Percentiles rank a stretch among this genome's conserved stretches.
phyloP scores from a whole-genome alignment of 495 filamentous ascomycete genomes.

The Podospora bellae-mahoneyi region DNA sequence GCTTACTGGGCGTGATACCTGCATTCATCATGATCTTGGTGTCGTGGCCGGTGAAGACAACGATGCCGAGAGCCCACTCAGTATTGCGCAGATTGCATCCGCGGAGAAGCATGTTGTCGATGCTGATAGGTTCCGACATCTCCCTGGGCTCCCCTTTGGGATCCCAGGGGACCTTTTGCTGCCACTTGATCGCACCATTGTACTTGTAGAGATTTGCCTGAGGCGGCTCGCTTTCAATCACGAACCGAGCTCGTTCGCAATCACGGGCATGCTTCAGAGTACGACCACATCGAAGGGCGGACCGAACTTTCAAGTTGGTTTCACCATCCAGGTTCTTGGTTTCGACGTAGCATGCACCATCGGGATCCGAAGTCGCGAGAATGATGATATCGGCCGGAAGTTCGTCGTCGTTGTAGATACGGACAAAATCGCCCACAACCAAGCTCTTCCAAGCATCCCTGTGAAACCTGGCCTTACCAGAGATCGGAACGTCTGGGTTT shows the following conservation, averaged over 20 bases:
- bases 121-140: constrained; percentile 89
- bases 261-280: constrained; percentile 83
- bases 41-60: constrained; percentile 92
- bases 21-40: constrained; percentile 99
- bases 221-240: constrained; percentile 85
- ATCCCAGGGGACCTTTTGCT: constrained; percentile 62
- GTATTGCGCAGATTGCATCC: constrained; percentile 94
- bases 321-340: constrained; percentile 98
- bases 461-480: constrained; percentile 69
- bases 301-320: constrained; percentile 94
- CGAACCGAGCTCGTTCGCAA: constrained; percentile 83
- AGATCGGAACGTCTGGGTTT: constrained; percentile 41
- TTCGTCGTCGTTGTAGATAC: constrained; percentile 93
- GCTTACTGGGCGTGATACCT: constrained; percentile 93
- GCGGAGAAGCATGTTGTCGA: constrained; percentile 92
- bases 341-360: constrained; percentile 96
- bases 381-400: constrained; percentile 94
- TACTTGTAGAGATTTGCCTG: constrained; percentile 94
- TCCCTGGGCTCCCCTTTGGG: constrained; percentile 56
- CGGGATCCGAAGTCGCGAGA: constrained; percentile 89
- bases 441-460: constrained; percentile 94
- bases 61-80: constrained; percentile 94
- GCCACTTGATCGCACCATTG: constrained; percentile 84
- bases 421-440: constrained; percentile 93
- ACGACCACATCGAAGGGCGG: constrained; percentile 81